Evolutionary conservation across 2,329 filamentous ascomycete genomes (phyloP).

Genomic region (Sclerotinia trifoliorum): DNA sequence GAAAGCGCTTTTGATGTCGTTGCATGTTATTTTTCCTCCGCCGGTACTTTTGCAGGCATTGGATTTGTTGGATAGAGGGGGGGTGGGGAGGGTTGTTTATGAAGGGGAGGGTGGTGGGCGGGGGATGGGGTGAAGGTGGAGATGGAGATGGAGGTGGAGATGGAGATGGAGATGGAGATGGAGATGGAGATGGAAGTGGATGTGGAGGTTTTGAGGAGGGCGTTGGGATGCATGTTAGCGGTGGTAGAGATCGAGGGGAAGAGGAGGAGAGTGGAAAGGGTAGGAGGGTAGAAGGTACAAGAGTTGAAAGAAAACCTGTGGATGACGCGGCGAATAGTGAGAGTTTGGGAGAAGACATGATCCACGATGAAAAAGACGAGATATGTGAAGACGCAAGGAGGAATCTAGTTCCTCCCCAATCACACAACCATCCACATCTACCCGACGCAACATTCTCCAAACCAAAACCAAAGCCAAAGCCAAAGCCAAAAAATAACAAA

Average conservation of each 20-base stretch:
- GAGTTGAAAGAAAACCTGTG: background rate
- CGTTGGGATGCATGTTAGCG: constrained; percentile 13
- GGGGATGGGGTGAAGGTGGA: background rate
- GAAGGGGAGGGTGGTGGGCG: background rate
- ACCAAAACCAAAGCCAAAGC: background rate
- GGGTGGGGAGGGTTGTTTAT: constrained; percentile 60
- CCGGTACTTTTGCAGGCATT: constrained; percentile 74
- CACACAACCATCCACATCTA: background rate
- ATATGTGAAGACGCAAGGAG: background rate
- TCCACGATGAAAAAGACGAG: background rate
- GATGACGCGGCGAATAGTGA: no score
- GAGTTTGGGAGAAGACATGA: background rate
- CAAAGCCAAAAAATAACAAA: background rate
- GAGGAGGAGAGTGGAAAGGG: constrained; percentile 19
- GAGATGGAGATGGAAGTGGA: no score
- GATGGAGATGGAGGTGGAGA: constrained; percentile 16
- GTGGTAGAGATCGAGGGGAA: no score
- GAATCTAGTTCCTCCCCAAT: background rate
- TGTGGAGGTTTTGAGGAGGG: background rate
- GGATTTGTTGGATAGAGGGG: constrained; percentile 77
- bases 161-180: background rate
- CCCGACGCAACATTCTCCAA: background rate
- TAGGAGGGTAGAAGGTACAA: constrained; percentile 20
- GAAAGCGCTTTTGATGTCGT: constrained; percentile 49
- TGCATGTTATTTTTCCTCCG: constrained; percentile 79